A percentile compares a stretch with the other conserved stretches of the same genome.
phyloP scores from a whole-genome alignment of 2,329 filamentous ascomycete genomes.

The Pseudofabraea citricarpa region DNA sequence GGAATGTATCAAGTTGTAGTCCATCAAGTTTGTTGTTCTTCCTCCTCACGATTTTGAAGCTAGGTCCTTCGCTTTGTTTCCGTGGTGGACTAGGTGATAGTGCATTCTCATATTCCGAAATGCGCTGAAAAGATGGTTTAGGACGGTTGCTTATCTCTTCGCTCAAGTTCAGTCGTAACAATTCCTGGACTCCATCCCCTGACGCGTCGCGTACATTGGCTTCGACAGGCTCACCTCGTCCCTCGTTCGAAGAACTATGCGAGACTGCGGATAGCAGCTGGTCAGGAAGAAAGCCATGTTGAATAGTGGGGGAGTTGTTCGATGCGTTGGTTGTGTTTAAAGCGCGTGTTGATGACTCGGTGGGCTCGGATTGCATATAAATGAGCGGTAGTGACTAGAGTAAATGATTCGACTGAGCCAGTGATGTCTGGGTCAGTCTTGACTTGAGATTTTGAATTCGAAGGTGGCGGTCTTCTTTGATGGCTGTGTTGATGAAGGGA shows the following conservation, averaged over 20 bases:
- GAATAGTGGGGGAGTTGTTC: constrained; percentile 32
- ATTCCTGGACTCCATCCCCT: constrained; percentile 41
- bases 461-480: constrained; percentile 5
- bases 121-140: constrained; percentile 36
- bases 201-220: constrained; percentile 25
- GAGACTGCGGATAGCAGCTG: constrained; percentile 33
- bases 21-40: constrained; percentile 20
- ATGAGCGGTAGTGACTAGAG: constrained; percentile 28
- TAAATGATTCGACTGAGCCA: constrained; percentile 27
- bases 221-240: constrained; percentile 9
- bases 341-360: constrained; percentile 39
- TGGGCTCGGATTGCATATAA: constrained; percentile 62
- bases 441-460: constrained; percentile 4
- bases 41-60: constrained; percentile 52
- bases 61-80: constrained; percentile 36
- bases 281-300: constrained; percentile 53
- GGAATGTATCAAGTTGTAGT: constrained; percentile 48
- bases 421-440: constrained; percentile 27
- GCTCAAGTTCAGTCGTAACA: constrained; percentile 46
- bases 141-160: constrained; percentile 24
- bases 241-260: constrained; percentile 25
- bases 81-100: constrained; percentile 41
- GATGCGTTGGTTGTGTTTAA: constrained; percentile 33
- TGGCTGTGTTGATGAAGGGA: neutral
- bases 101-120: constrained; percentile 58